Conservation (phyloP, 2,329 filamentous ascomycete species). For the Fusarium mangiferae region DNA sequence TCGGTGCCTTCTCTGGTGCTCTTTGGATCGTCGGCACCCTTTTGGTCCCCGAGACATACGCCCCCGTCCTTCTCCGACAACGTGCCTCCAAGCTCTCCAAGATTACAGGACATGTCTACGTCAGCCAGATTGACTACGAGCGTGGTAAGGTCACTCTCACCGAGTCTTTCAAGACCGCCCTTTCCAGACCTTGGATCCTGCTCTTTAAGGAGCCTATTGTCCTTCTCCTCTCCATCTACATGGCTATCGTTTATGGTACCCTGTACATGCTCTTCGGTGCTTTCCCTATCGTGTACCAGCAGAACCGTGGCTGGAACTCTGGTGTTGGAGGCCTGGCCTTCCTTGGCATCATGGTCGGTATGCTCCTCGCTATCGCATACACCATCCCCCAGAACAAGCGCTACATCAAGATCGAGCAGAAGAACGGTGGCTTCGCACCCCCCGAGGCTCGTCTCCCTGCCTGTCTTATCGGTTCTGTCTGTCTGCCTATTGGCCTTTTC, state of each 20-base stretch:
- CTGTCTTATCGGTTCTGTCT: conserved; percentile 24
- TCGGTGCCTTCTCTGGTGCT: conserved; percentile 73
- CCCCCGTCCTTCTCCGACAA: conserved; percentile 73
- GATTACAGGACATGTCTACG: conserved; percentile 33
- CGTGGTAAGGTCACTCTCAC: conserved; percentile 42
- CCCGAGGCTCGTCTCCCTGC: conserved; percentile 33
- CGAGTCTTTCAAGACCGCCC: conserved; percentile 73
- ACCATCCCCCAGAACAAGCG: conserved; percentile 35
- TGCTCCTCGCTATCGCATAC: conserved; percentile 27
- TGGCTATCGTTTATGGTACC: conserved; percentile 78
- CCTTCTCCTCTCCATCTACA: conserved; percentile 81
- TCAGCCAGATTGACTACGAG: conserved; percentile 41
- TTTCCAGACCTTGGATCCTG: conserved; percentile 59
- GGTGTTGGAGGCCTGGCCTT: conserved; percentile 32
- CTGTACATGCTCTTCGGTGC: conserved; percentile 79
- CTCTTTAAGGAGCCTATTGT: conserved; percentile 78
- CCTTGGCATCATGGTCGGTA: conserved; percentile 38
- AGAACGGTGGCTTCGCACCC: conserved; percentile 31
- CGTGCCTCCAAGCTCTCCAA: conserved; percentile 32
- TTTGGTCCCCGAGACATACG: conserved; percentile 86
- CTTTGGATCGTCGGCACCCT: conserved; percentile 79
- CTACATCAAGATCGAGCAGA: conserved; percentile 27
- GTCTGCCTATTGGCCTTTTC: conserved; percentile 56
- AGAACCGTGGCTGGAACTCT: conserved; percentile 52
- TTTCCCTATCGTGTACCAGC: conserved; percentile 71